phyloP scores from a whole-genome alignment of 352 stramenopile genomes.

The Thraustochytrium striatum region DNA sequence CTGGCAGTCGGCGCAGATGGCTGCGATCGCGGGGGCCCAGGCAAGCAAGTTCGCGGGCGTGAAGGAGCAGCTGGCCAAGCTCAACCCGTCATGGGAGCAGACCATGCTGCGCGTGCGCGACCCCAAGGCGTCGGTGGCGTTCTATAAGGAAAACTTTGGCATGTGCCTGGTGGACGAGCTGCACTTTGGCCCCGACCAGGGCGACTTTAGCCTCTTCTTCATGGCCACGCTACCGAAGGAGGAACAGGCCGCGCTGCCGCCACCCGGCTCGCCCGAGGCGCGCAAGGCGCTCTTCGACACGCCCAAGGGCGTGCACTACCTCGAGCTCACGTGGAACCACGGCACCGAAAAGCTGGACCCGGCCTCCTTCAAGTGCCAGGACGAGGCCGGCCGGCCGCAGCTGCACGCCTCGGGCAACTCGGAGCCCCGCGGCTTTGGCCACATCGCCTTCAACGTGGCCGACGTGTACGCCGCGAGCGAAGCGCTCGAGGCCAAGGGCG shows the following conservation, averaged over 20 bases:
- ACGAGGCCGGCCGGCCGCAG: constrained; percentile 37
- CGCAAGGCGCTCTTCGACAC: not conserved
- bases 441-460: constrained; percentile 70
- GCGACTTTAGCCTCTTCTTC: constrained; percentile 81
- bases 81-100: constrained; percentile 68
- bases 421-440: constrained; percentile 77
- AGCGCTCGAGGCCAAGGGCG: constrained; percentile 66
- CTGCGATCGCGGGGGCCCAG: too few species aligned
- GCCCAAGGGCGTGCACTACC: constrained; percentile 29
- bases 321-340: constrained; percentile 75
- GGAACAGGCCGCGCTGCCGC: not conserved
- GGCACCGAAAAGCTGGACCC: constrained; percentile 61
- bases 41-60: too few species aligned
- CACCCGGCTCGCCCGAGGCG: constrained; percentile 11
- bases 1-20: too few species aligned
- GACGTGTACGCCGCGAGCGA: constrained; percentile 73
- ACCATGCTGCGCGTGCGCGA: constrained; percentile 81
- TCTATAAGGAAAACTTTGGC: constrained; percentile 71
- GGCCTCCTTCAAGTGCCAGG: not conserved
- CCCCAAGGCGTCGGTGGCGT: constrained; percentile 66
- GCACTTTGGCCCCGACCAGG: constrained; percentile 62
- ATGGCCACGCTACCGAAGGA: constrained; percentile 60
- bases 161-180: constrained; percentile 72
- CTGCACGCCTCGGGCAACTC: constrained; percentile 71
- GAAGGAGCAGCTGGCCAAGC: not conserved